These are phyloP conservation scores for Vaccinium darrowii DNA, from an alignment of 148 eudicot species.

Conservation along the genomic window DNA sequence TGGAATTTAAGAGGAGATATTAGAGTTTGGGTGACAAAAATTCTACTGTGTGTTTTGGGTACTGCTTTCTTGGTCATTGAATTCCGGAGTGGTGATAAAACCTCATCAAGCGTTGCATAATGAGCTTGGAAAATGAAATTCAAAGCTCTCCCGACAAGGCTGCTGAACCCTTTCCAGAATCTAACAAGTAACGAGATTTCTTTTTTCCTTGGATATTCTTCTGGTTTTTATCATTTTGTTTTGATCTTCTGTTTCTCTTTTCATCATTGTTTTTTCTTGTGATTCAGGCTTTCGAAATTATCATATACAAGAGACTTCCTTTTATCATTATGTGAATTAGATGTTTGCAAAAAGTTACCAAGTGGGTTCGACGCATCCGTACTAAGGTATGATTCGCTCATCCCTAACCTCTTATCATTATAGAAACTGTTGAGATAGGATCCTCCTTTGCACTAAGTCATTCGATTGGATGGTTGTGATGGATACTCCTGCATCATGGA, in stretches of 20 bases:
- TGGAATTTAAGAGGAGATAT: not conserved
- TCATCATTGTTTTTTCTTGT: slow-evolving; percentile 2
- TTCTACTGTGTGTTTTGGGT: not conserved
- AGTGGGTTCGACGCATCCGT: slow-evolving; percentile 66
- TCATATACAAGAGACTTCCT: slow-evolving; percentile 78
- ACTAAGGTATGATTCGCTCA: slow-evolving; percentile 46
- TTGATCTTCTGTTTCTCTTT: slow-evolving; percentile 1
- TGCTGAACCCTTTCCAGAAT: slow-evolving; percentile 15
- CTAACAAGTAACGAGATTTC: slow-evolving; percentile 30
- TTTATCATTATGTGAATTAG: slow-evolving; percentile 65
- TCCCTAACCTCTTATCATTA: not conserved
- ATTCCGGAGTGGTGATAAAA: not conserved
- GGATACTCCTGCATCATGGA: not conserved
- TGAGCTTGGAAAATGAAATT: slow-evolving; percentile 46
- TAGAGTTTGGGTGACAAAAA: not conserved
- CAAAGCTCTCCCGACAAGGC: slow-evolving; percentile 21
- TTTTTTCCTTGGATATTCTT: not conserved
- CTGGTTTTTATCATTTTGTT: no score
- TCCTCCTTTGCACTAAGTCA: not conserved
- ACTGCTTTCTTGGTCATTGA: not conserved
- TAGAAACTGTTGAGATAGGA: not conserved
- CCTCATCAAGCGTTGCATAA: slow-evolving; percentile 22
- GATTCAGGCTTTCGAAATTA: slow-evolving; percentile 50
- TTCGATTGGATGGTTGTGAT: not conserved
- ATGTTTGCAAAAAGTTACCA: slow-evolving; percentile 74